Base-by-base conservation (phyloP, 116 monocot genomes). In the Dioscorea cayenensis region DNA sequence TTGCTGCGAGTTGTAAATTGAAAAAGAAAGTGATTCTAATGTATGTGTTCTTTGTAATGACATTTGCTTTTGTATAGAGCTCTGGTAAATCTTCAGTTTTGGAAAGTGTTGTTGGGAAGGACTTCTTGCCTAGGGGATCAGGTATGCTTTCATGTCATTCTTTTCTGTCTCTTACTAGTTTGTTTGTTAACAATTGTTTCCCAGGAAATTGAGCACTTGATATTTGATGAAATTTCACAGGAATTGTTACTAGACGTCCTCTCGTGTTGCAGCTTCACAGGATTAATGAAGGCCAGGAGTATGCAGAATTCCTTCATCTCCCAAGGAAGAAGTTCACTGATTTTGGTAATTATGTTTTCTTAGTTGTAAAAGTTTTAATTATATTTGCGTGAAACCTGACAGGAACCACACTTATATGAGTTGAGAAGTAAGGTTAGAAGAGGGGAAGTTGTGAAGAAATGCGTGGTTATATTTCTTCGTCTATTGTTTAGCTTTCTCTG, bases 211-310 rank as follows among this genome's bases (percentile, higher is more conserved):
- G 18, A 68, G 2, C 19, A 63, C 18, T 27, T 69, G 36, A 43
- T 55, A 17, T 68, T 43, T 55, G 36, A 69, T 77, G 16, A 49
- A 60, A 73, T 55, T 58, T 72, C 66, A n/a, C 70, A 88, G 92
- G 92, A 18, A 92, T 92, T 76, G 92, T 92, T 72, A 92, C 92
- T 32, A 65, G 92, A 27, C 92, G 92, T 5, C 92, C 92, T 35
- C 84, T 92, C 66, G 92, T 92, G 16, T 65, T 92, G 85, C 92
- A 92, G 66, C 92, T 92, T 35, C 92, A 88, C 62, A 92, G 75
- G 72, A 81, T 92, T 70, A 85, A 92, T 62, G 92, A 79, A 66
- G 88, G 77, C n/a, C 81, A 79, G 79, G 92, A 92, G 37, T 92
- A 88, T 75, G 92, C 92, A 63, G 92, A 92, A 68, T 92, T 92